Base-by-base conservation (phyloP, 768 basidiomycete genomes). In the Xanthoconium stramineum region DNA sequence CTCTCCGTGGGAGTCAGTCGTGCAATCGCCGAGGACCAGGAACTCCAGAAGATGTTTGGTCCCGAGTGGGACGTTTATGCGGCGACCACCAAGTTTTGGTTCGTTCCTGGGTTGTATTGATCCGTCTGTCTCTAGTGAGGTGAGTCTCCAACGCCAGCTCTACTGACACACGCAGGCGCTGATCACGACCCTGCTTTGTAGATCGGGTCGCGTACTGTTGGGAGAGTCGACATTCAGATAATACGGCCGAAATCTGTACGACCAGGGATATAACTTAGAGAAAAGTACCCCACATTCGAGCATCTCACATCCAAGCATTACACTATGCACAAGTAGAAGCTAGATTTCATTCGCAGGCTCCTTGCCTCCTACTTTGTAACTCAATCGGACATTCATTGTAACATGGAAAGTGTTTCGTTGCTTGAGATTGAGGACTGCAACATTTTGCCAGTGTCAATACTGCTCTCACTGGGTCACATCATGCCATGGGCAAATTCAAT, bases 31-130 rank as follows among this genome's bases (percentile, higher is more conserved):
- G 82, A 83, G 69, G 82, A 83, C 56, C 68, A 63, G 47, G 76
- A 81, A 62, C 78, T 83, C 69, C 68, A 66, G 47, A 75, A 76
- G 58, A 45, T 75, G 39, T 82, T 81, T 46, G 72, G 72, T 32
- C 61, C 70, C 12, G 74, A 80, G 59, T 83, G 81, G 81, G 77
- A 80, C 3, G 62, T 61, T 15, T 82, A 80, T 58, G 80, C 78
- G 17, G 65, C 61, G 8, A 58, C 64, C n/a, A 80, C 79, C 19
- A 75, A 65, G 33, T 77, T 68, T 68, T 80, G 80, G 80, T 81
- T 82, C 57, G 61, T 80, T 46, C 81, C 81, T 14, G 76, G 80
- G 15, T 55, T 82, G 7, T 63, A 70, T 47, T 80, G 54, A 71
- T 59, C 39, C 13, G 28, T n/a, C 17, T 7, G 15, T 3, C 20